These are phyloP conservation scores for Triticum monococcum DNA, from an alignment of 176 grass and related monocot species.

Conservation along the genomic window DNA sequence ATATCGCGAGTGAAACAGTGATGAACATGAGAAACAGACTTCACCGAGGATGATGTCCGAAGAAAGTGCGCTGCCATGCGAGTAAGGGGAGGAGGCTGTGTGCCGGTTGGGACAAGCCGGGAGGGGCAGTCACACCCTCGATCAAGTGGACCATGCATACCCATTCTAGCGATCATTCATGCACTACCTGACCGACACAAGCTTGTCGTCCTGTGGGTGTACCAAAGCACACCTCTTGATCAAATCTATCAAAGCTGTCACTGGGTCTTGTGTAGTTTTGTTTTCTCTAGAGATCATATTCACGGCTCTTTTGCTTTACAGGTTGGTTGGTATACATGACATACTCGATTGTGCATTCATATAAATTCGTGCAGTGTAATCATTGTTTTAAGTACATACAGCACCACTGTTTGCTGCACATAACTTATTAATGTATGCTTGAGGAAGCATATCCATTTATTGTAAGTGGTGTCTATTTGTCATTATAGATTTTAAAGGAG, in stretches of 20 bases:
- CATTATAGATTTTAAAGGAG: not conserved
- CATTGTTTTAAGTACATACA: not conserved
- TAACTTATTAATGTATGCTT: not conserved
- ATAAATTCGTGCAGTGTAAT: not conserved
- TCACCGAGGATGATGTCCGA: not conserved
- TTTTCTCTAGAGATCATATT: not conserved
- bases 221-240: not conserved
- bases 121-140: not conserved
- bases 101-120: not conserved
- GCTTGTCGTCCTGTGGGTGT: not conserved
- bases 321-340: not conserved
- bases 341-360: not conserved
- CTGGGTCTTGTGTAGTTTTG: not conserved
- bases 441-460: not conserved
- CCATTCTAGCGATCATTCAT: not conserved
- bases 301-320: not conserved
- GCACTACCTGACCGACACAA: not conserved
- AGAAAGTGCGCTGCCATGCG: not conserved
- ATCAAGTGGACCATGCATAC: not conserved
- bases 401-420: not conserved
- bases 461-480: not conserved
- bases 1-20: not conserved
- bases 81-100: not conserved
- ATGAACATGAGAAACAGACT: not conserved
- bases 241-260: not conserved